A percentile compares a stretch with the other conserved stretches of the same genome.
Evolutionary conservation across 1,284 basidiomycete genomes (phyloP).

Genomic region (Pulchroboletus neoregius): DNA sequence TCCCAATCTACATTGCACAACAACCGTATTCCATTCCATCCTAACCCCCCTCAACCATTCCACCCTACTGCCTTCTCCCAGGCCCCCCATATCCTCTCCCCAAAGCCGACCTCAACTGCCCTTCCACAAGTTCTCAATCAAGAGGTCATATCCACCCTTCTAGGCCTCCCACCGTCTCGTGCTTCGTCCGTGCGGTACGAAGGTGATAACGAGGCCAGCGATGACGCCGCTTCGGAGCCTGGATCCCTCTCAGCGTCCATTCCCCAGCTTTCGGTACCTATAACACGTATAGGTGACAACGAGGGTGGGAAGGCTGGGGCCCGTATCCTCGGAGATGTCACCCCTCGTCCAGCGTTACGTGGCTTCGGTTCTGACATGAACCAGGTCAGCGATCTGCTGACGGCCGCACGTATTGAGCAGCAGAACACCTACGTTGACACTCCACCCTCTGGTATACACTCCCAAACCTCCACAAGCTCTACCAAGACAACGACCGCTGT

Average conservation of each 20-base stretch:
- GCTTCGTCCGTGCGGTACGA: constrained; percentile 55
- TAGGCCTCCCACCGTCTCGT: constrained; percentile 50
- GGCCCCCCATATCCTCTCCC: constrained; percentile 39
- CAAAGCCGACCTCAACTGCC: constrained; percentile 43
- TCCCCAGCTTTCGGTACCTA: constrained; percentile 27
- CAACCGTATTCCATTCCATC: constrained; percentile 4
- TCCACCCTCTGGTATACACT: constrained; percentile 7
- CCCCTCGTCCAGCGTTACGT: constrained; percentile 42
- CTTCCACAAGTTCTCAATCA: constrained; percentile 59
- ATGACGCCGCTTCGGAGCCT: constrained; percentile 39
- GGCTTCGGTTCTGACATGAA: constrained; percentile 37
- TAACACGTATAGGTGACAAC: constrained; percentile 8
- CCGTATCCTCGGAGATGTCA: constrained; percentile 45
- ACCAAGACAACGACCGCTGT: neutral
- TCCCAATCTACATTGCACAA: constrained; percentile 7
- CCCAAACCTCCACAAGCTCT: constrained; percentile 3
- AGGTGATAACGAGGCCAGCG: constrained; percentile 61
- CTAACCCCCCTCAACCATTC: constrained; percentile 8
- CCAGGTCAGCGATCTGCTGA: constrained; percentile 31
- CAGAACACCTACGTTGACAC: constrained; percentile 13
- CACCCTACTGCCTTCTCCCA: constrained; percentile 24
- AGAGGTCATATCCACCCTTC: constrained; percentile 57
- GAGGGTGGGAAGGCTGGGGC: constrained; percentile 16
- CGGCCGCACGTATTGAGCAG: constrained; percentile 26
- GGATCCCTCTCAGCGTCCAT: constrained; percentile 41